Evolutionary conservation across 2,329 filamentous ascomycete species (phyloP).

Genomic region (Botryotinia convoluta): DNA sequence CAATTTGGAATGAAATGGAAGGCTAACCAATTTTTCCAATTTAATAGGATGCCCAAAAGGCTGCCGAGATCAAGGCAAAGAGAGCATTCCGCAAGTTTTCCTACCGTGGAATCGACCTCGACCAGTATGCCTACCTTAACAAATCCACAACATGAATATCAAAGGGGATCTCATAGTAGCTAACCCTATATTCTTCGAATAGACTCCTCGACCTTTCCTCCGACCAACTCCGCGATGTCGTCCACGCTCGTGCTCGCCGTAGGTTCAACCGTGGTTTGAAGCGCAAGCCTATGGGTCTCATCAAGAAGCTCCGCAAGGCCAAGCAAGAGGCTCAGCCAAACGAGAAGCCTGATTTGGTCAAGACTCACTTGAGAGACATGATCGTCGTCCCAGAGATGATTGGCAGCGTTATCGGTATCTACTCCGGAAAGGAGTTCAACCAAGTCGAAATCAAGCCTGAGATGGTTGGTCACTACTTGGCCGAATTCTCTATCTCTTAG

Average conservation of each 20-base stretch:
- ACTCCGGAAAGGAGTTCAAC: slow-evolving; percentile 99
- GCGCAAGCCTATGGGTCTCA: slow-evolving; percentile 99
- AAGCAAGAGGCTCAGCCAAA: slow-evolving; percentile 99
- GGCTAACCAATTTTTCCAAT: slow-evolving; percentile 38
- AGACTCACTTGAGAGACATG: slow-evolving; percentile 99
- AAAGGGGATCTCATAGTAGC: slow-evolving; percentile 38
- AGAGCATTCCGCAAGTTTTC: slow-evolving; percentile 99
- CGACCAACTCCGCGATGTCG: slow-evolving; percentile 98
- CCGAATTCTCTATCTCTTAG: slow-evolving; percentile 99
- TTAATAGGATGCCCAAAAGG: slow-evolving; percentile 87
- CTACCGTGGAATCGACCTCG: slow-evolving; percentile 98
- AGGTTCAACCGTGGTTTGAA: slow-evolving; percentile 99
- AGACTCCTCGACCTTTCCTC: slow-evolving; percentile 98
- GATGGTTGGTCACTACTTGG: slow-evolving; percentile 99
- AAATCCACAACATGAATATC: slow-evolving; percentile 32
- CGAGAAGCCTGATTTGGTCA: slow-evolving; percentile 99
- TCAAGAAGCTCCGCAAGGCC: slow-evolving; percentile 99
- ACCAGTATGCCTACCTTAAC: slow-evolving; percentile 70
- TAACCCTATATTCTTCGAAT: slow-evolving; percentile 40
- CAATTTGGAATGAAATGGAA: slow-evolving; percentile 9
- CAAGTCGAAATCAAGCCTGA: slow-evolving; percentile 99
- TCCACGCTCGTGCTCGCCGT: slow-evolving; percentile 97
- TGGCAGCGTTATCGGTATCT: slow-evolving; percentile 96
- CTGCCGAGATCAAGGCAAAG: slow-evolving; percentile 99
- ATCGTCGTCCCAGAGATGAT: slow-evolving; percentile 99